Evolutionary conservation across 192 early-diverging fungal genomes (phyloP).

Genomic region (Obelidium mucronatum): DNA sequence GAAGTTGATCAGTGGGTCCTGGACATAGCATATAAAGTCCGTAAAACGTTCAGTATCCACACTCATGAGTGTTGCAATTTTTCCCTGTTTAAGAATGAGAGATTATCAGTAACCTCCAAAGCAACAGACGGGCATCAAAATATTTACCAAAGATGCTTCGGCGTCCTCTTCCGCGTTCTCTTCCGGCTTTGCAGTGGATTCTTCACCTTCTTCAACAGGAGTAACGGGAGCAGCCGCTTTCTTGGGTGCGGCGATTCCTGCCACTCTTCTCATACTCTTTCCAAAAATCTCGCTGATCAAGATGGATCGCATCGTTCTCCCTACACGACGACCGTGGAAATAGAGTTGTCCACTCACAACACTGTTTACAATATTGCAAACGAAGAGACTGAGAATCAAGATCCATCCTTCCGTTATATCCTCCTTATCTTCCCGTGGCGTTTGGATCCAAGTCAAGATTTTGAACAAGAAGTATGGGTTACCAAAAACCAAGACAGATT

Average conservation of each 20-base stretch:
- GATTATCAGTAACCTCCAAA: neutral
- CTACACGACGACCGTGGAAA: constrained; percentile 52
- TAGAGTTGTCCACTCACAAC: constrained; percentile 50
- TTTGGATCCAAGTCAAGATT: constrained; percentile 47
- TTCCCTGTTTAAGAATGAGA: constrained; percentile 27
- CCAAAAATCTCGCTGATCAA: constrained; percentile 53
- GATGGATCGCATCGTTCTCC: constrained; percentile 42
- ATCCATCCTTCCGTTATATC: constrained; percentile 11
- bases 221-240: neutral
- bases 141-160: constrained; percentile 41
- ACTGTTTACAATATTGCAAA: constrained; percentile 33
- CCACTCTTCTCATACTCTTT: constrained; percentile 49
- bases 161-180: constrained; percentile 37
- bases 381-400: constrained; percentile 48
- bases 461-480: constrained; percentile 52
- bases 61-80: constrained; percentile 57
- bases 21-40: constrained; percentile 41
- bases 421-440: neutral
- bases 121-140: neutral
- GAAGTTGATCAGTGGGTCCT: constrained; percentile 31
- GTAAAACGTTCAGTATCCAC: constrained; percentile 50
- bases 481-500: constrained; percentile 25
- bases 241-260: constrained; percentile 22
- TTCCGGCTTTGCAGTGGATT: constrained; percentile 16
- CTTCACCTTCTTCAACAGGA: neutral